Evolutionary conservation across 177 flowering plant species (phyloP), one percentile per base, ranked within the genome.

Genomic region (Telopea speciosissima): DNA sequence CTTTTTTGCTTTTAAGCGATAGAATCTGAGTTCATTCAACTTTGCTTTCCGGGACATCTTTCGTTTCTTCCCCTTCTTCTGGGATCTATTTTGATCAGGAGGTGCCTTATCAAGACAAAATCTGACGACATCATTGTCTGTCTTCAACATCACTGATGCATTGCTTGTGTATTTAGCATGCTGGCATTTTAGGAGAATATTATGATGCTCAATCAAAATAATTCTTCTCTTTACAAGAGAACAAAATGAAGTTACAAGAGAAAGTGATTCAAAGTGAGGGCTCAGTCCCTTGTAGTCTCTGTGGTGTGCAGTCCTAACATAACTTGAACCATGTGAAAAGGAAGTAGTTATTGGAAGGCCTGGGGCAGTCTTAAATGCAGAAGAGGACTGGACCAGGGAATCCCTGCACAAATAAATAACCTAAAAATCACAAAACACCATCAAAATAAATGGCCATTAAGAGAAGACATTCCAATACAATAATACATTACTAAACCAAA

Each of bases 1-100:
- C 88, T 87, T 92, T 73, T 86, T 90, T 8, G 97, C 97, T 79
- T 85, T 87, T 24, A 92, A 73, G 16, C 97, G 88, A 68, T 85
- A 94, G 65, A 87, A 80, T 73, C 88, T 84, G 49, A 94, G 88
- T 75, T 92, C 97, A 68, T 92, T 94, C 63, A 86, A 31, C 74
- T 90, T 94, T 19, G 83, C 87, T 80, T 84, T 92, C 68, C 73
- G 86, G 14, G 93, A 89, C 83, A 80, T 79, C 73, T 84, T 85
- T 54, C 78, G 74, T 74, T 81, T 83, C 81, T 79, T 84, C 56
- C 62, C 76, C 28, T 74, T 82, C 8, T 11, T 66, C 54, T 28
- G 63, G 49, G 71, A 65, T 17, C 25, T 77, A 67, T 44, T 66
- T 66, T 75, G 72, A 33, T 31, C 76, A 73, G 62, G 24, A 1